Conservation (phyloP, 2,329 filamentous ascomycete species). For the Ophiosphaerella herpotricha region DNA sequence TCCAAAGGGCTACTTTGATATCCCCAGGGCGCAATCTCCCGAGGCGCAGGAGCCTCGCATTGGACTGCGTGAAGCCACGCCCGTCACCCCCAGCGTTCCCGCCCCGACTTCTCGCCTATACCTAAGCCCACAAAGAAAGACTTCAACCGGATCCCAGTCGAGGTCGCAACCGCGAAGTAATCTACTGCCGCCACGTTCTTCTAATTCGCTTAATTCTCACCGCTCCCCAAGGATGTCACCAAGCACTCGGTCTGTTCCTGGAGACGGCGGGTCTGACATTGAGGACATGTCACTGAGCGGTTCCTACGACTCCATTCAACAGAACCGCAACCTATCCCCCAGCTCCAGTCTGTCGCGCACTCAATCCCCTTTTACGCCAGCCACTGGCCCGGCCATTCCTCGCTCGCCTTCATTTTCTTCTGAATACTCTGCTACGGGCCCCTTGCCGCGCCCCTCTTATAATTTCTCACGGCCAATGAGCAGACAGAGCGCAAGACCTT, state of each 20-base stretch:
- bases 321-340: slow-evolving; percentile 75
- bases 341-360: slow-evolving; percentile 67
- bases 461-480: slow-evolving; percentile 95
- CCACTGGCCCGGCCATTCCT: slow-evolving; percentile 60
- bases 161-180: slow-evolving; percentile 31
- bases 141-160: slow-evolving; percentile 44
- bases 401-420: slow-evolving; percentile 86
- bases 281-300: slow-evolving; percentile 65
- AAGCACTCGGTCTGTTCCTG: slow-evolving; percentile 53
- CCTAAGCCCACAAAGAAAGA: slow-evolving; percentile 43
- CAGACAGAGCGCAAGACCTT: slow-evolving; percentile 64
- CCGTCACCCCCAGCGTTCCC: slow-evolving; percentile 43
- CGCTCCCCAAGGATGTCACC: slow-evolving; percentile 45
- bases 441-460: slow-evolving; percentile 74
- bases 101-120: slow-evolving; percentile 41
- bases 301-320: slow-evolving; percentile 66
- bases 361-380: slow-evolving; percentile 68
- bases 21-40: slow-evolving; percentile 52
- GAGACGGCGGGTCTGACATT: slow-evolving; percentile 68
- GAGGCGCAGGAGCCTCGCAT: slow-evolving; percentile 50
- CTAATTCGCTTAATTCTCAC: slow-evolving; percentile 36
- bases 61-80: slow-evolving; percentile 50
- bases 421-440: slow-evolving; percentile 69
- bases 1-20: slow-evolving; percentile 50
- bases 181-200: slow-evolving; percentile 49